phyloP scores from a whole-genome alignment of 257 asterid species.

The Solanum ossicruentum region DNA sequence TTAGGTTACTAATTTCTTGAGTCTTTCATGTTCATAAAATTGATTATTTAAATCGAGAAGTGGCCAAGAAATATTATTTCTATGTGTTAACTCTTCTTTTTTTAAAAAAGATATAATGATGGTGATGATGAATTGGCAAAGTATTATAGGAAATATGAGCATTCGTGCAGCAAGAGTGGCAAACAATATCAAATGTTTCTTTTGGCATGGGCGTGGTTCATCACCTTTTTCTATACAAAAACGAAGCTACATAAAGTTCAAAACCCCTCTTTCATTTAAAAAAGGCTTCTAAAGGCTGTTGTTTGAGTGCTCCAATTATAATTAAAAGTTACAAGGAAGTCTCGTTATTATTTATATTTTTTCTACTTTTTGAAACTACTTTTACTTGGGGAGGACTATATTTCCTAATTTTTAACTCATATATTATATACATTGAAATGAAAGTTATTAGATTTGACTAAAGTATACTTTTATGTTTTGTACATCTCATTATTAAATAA shows the following conservation, averaged over 20 bases:
- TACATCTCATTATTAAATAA: background rate
- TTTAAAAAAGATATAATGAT: background rate
- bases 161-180: conserved; percentile 5
- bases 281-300: background rate
- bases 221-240: background rate
- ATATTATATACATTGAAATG: background rate
- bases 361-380: background rate
- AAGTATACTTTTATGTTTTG: background rate
- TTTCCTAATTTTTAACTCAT: background rate
- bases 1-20: too few relatives aligned
- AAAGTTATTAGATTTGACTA: background rate
- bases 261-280: background rate
- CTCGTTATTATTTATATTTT: background rate
- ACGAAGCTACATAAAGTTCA: background rate
- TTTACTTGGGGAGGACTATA: background rate
- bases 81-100: too few relatives aligned
- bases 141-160: background rate
- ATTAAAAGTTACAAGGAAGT: background rate
- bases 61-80: background rate
- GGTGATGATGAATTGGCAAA: background rate
- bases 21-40: background rate
- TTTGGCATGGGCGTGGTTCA: background rate
- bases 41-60: background rate
- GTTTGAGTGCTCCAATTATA: background rate
- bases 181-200: background rate